Base-by-base conservation (phyloP, 2,329 filamentous ascomycete genomes). In the Nothophaeocryptopus gaeumannii region DNA sequence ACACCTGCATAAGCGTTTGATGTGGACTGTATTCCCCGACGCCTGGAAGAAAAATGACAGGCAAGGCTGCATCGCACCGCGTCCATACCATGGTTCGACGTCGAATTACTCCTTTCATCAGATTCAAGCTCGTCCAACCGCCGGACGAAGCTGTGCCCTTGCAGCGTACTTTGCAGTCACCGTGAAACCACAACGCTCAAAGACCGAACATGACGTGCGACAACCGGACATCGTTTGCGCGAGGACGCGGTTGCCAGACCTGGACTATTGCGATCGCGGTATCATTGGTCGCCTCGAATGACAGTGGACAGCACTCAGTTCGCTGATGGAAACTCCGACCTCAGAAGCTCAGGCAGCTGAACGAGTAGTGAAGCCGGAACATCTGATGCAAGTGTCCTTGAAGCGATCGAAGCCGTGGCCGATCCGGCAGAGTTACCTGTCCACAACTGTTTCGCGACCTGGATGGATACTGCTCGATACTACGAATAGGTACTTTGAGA, bases 121-220 rank as follows among this genome's bases (percentile, higher is more conserved):
- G n/a, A n/a, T n/a, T 16, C 4, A 15, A 11, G 36, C 36, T 10
- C 20, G 13, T 13, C 36, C 20, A 39, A 16, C 14, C 11, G 10
- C 40, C 20, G 20, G 20, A 26, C 3, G 20, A 26, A 26, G 20
- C 20, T 26, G 20, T 7, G 20, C 20, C 20, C 20, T 26, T 26
- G 20, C 20, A 26, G 20, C 20, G 40, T 43, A 43, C 40, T 29
- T 43, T 43, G 40, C 40, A 43, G 39, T 31, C 20, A 26, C 20
- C 20, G 20, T 26, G 20, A 34, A 33, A 10, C 30, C 40, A 33
- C 32, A 34, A 26, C 40, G 34, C 20, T 32, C 26, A 15, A 14
- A 32, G 14, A 34, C 40, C 14, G 14, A 14, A 32, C 30, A 15
- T 43, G 40, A 34, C 30, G 40, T 34, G 40, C 15, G n/a, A 43